phyloP scores from a whole-genome alignment of 306 rosid species.

The Aeschynomene evenia region DNA sequence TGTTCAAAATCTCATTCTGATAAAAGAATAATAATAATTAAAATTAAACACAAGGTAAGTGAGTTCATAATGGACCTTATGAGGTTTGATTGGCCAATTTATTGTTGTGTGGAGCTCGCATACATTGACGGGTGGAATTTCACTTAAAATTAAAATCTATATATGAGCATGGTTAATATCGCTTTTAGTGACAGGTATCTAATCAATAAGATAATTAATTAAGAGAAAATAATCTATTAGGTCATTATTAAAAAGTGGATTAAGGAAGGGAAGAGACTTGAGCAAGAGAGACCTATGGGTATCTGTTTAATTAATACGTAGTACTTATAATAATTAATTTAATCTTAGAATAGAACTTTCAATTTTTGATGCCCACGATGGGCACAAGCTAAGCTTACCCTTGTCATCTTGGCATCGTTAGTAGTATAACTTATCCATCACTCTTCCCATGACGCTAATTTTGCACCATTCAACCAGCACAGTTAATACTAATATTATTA shows the following conservation, averaged over 20 bases:
- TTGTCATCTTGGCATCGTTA: conserved; percentile 13
- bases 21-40: too few relatives aligned
- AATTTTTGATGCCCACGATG: conserved; percentile 39
- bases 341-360: conserved; percentile 26
- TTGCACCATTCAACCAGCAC: conserved; percentile 24
- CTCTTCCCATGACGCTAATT: conserved; percentile 19
- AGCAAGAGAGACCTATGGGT: conserved; percentile 2
- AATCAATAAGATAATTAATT: conserved; percentile 28
- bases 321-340: too few relatives aligned
- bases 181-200: conserved; percentile 27
- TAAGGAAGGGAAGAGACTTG: background rate
- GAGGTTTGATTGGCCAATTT: background rate
- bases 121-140: conserved; percentile 17
- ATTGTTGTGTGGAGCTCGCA: background rate
- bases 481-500: too few relatives aligned
- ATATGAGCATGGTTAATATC: conserved; percentile 18
- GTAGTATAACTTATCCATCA: conserved; percentile 21
- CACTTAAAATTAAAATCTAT: conserved; percentile 13
- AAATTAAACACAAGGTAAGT: too few relatives aligned
- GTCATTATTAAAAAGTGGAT: conserved; percentile 31
- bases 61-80: background rate
- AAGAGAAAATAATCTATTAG: conserved; percentile 18
- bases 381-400: conserved; percentile 38
- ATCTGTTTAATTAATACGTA: background rate
- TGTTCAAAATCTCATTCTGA: too few relatives aligned